Conservation (phyloP, 1,284 basidiomycete genomes). For the Xerocomus minutiporus region DNA sequence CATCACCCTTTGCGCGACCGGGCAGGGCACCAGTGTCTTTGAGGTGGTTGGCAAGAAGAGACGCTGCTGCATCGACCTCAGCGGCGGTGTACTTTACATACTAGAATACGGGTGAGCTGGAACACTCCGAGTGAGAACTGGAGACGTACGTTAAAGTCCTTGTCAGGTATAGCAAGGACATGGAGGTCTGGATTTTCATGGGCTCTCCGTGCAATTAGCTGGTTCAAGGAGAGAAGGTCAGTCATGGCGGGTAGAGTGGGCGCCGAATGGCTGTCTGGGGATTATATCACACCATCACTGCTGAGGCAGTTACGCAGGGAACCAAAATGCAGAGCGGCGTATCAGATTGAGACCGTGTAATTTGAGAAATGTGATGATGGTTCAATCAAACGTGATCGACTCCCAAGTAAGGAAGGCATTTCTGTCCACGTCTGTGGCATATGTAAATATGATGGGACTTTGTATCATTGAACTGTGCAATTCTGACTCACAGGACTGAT, state of each 20-base stretch:
- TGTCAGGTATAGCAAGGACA: slow-evolving; percentile 23
- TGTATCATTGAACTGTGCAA: background rate
- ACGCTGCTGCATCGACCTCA: slow-evolving; percentile 26
- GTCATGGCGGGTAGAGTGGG: background rate
- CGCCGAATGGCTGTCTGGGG: background rate
- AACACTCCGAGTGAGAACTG: background rate
- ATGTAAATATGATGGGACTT: background rate
- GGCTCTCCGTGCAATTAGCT: slow-evolving; percentile 19
- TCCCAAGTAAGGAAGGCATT: background rate
- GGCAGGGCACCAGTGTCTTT: slow-evolving; percentile 18
- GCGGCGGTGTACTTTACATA: slow-evolving; percentile 24
- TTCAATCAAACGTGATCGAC: background rate
- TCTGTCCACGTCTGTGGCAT: background rate
- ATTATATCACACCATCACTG: background rate
- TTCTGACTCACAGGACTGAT: background rate
- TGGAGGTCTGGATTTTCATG: slow-evolving; percentile 20
- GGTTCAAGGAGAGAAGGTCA: slow-evolving; percentile 24
- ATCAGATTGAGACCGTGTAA: background rate
- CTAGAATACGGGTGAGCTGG: slow-evolving; percentile 7
- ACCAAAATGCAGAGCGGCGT: background rate
- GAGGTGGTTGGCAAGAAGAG: slow-evolving; percentile 28
- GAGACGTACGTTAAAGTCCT: slow-evolving; percentile 3
- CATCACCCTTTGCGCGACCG: slow-evolving; percentile 25
- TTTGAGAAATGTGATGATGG: background rate
- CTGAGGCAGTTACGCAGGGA: background rate